A percentile compares a stretch with the other conserved stretches of the same genome.
Conservation (phyloP, 1,284 basidiomycete species). For the Leccinum variabile region DNA sequence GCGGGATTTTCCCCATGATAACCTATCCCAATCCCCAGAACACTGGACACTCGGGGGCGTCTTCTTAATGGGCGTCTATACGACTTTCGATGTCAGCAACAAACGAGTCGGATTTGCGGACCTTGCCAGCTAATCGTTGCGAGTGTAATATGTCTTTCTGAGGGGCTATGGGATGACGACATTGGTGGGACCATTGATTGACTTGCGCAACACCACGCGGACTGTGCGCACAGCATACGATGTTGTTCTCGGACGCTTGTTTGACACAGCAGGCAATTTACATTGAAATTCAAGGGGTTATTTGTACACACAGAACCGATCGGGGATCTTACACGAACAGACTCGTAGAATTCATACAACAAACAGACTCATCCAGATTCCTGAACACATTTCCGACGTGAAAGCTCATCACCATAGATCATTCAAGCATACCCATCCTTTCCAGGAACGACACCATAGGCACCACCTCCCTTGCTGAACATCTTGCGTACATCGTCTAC, state of each 20-base stretch:
- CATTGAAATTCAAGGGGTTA: background rate
- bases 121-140: background rate
- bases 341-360: background rate
- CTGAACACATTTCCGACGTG: background rate
- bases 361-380: background rate
- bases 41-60: background rate
- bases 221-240: too few relatives aligned
- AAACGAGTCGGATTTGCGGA: background rate
- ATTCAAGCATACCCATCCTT: slow-evolving; percentile 32
- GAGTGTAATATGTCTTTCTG: background rate
- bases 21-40: background rate
- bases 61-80: background rate
- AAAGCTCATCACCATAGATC: background rate
- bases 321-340: background rate
- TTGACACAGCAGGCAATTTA: background rate
- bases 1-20: background rate
- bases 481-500: slow-evolving; percentile 40
- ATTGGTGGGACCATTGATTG: too few relatives aligned
- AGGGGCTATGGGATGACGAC: too few relatives aligned
- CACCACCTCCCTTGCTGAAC: slow-evolving; percentile 42
- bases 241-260: background rate
- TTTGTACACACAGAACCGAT: background rate
- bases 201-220: too few relatives aligned
- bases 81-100: background rate
- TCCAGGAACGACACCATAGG: slow-evolving; percentile 37